Conservation (phyloP, 306 rosid species). For the Vicia sativa region DNA sequence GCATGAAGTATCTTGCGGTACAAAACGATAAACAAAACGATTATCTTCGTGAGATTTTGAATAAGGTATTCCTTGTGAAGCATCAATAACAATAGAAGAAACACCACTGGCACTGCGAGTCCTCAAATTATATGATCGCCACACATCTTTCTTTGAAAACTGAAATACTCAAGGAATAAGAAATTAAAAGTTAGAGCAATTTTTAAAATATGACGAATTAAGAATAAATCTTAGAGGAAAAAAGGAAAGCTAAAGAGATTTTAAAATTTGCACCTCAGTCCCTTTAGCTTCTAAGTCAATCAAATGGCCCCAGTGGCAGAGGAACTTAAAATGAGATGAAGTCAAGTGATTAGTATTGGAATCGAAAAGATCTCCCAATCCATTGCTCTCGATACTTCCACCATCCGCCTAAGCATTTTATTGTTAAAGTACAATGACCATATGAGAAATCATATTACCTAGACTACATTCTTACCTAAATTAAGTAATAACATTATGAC, state of each 20-base stretch:
- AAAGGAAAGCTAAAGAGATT: conserved; percentile 26
- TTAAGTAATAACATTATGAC: conserved; percentile 26
- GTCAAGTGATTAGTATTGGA: conserved; percentile 68
- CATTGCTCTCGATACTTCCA: conserved; percentile 72
- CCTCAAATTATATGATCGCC: conserved; percentile 60
- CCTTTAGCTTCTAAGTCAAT: conserved; percentile 91
- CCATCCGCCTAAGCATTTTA: conserved; percentile 66
- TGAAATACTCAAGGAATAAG: conserved; percentile 41
- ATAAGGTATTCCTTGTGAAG: conserved; percentile 54
- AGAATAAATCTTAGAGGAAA: conserved; percentile 12
- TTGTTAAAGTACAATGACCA: conserved; percentile 11
- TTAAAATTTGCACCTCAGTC: conserved; percentile 61
- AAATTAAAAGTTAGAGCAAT: conserved; percentile 3
- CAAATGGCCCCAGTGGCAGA: conserved; percentile 80
- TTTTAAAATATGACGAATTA: conserved; percentile 20
- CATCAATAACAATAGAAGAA: conserved; percentile 74
- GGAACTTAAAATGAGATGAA: conserved; percentile 61
- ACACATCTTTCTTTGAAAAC: conserved; percentile 67
- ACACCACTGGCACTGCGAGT: conserved; percentile 53
- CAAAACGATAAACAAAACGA: conserved; percentile 68
- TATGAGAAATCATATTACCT: conserved; percentile 20
- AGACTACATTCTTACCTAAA: conserved; percentile 21
- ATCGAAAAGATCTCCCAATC: conserved; percentile 68
- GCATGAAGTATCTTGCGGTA: conserved; percentile 46
- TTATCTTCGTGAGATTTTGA: conserved; percentile 53